Evolutionary conservation across 257 asterid genomes (phyloP).

Genomic region (Osmanthus fragrans): DNA sequence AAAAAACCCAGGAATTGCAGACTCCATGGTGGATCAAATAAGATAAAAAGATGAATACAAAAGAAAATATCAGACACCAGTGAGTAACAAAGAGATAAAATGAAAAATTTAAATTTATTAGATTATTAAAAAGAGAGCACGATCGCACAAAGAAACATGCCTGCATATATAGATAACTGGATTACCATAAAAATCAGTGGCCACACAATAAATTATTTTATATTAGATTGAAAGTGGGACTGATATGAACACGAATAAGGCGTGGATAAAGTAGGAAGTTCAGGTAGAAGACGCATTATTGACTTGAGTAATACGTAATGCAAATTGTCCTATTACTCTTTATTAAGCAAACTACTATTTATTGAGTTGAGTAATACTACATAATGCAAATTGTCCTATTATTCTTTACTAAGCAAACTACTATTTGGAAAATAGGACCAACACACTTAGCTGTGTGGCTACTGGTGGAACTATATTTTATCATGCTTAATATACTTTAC

Average conservation of each 20-base stretch:
- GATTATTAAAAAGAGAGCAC: background rate
- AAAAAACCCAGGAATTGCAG: constrained; percentile 1
- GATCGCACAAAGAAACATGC: background rate
- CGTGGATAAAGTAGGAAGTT: constrained; percentile 24
- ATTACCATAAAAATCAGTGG: background rate
- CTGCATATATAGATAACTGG: background rate
- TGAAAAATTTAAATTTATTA: background rate
- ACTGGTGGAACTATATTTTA: too few relatives aligned
- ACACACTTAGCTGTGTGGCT: too few relatives aligned
- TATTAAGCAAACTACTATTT: background rate
- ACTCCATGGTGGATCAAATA: constrained; percentile 15
- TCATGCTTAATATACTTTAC: too few relatives aligned
- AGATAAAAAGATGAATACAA: constrained; percentile 7
- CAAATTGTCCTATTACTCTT: background rate
- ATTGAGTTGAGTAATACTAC: background rate
- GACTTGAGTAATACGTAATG: background rate
- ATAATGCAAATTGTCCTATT: background rate
- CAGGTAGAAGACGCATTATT: constrained; percentile 23
- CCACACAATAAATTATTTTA: background rate
- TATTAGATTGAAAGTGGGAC: background rate
- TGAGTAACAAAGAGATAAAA: background rate
- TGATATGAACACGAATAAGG: constrained; percentile 13
- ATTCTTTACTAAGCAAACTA: background rate
- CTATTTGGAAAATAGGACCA: background rate
- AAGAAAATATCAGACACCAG: constrained; percentile 10